Conservation (phyloP, 208 protist genomes). For the Acanthamoeba castellanii region DNA sequence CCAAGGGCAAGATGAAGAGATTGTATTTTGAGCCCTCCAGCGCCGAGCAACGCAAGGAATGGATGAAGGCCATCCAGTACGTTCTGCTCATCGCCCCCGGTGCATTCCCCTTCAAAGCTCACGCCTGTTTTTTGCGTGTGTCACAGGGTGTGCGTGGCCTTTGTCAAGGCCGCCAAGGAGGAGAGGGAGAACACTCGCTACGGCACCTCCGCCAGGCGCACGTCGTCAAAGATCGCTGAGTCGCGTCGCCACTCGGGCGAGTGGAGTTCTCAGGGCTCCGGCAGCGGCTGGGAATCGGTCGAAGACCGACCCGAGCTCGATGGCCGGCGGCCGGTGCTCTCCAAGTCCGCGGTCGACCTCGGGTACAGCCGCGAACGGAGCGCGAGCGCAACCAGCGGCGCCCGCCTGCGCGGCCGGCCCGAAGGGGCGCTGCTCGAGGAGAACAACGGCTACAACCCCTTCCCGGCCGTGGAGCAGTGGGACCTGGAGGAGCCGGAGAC, state of each 20-base stretch:
- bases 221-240: neutral
- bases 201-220: neutral
- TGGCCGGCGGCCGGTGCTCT: neutral
- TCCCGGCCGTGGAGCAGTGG: neutral
- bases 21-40: slow-evolving; percentile 40
- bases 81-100: neutral
- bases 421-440: neutral
- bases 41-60: slow-evolving; percentile 17
- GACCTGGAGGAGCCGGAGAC: slow-evolving; percentile 23
- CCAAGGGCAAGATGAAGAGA: slow-evolving; percentile 42
- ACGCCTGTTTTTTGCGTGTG: neutral
- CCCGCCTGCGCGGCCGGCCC: neutral
- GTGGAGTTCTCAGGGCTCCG: neutral
- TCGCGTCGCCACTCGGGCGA: neutral
- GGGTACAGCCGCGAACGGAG: neutral
- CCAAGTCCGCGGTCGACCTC: slow-evolving; percentile 7
- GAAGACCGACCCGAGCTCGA: neutral
- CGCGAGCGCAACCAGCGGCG: neutral
- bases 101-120: neutral
- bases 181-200: neutral
- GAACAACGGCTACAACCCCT: neutral
- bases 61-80: slow-evolving; percentile 54
- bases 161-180: neutral
- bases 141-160: neutral
- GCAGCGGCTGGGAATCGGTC: slow-evolving; percentile 16